These are phyloP conservation scores for Hyphopichia burtonii DNA, from an alignment of 1,139 yeast genomes.

Conservation along the genomic window DNA sequence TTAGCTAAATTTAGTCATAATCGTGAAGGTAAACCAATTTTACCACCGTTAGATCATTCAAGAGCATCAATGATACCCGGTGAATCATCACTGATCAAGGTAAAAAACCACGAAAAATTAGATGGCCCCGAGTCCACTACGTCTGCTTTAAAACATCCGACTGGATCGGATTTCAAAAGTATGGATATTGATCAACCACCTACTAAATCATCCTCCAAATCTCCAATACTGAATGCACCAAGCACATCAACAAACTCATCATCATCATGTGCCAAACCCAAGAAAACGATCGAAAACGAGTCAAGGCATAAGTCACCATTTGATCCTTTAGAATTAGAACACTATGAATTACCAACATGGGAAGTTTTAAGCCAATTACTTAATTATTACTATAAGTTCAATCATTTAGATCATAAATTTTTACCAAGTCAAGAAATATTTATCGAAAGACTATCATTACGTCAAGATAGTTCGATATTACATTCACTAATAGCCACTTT, in stretches of 20 bases:
- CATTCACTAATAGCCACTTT: slow-evolving; percentile 49
- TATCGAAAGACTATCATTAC: slow-evolving; percentile 29
- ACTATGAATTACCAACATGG: slow-evolving; percentile 45
- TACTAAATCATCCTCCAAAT: not conserved
- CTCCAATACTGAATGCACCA: not conserved
- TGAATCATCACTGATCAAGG: no score
- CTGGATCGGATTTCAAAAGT: not conserved
- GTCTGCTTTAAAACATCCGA: not conserved
- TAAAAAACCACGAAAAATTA: no score
- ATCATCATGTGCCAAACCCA: not conserved
- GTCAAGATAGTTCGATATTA: slow-evolving; percentile 38
- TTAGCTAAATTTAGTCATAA: not conserved
- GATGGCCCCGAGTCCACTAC: not conserved
- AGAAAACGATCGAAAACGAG: not conserved
- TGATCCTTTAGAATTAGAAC: slow-evolving; percentile 9
- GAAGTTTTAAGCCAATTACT: slow-evolving; percentile 33
- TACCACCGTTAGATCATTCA: slow-evolving; percentile 7
- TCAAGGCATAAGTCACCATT: not conserved
- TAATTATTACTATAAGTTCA: slow-evolving; percentile 48
- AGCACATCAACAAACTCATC: not conserved
- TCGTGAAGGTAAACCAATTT: slow-evolving; percentile 2
- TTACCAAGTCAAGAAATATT: slow-evolving; percentile 42
- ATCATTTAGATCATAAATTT: slow-evolving; percentile 45
- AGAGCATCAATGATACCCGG: not conserved
- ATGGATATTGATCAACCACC: not conserved